Conservation (phyloP, 805 yeast species). For the Suhomyces faveliae region DNA sequence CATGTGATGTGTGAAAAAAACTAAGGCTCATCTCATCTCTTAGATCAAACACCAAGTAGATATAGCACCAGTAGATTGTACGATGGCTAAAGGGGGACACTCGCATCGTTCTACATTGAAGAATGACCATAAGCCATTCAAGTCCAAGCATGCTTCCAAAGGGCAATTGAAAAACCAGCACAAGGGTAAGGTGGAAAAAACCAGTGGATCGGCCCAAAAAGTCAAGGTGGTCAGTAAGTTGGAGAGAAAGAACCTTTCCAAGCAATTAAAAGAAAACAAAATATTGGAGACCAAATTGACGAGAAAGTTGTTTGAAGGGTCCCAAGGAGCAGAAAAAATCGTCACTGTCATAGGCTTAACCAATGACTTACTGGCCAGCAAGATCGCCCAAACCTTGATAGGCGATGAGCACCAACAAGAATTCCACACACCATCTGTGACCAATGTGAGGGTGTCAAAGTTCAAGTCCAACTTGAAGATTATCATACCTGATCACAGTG, state of each 20-base stretch:
- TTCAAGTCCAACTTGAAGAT: conserved; percentile 77
- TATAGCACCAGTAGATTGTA: not conserved
- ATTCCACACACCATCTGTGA: conserved; percentile 47
- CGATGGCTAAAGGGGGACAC: conserved; percentile 62
- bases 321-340: conserved; percentile 77
- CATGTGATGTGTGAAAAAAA: not conserved
- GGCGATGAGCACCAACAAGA: conserved; percentile 31
- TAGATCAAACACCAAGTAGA: not conserved
- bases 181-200: conserved; percentile 87
- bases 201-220: conserved; percentile 30
- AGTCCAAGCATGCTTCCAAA: conserved; percentile 87
- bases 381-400: conserved; percentile 53
- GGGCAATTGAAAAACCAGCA: conserved; percentile 75
- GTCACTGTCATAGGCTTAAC: conserved; percentile 80
- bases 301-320: conserved; percentile 76
- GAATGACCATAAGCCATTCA: conserved; percentile 85
- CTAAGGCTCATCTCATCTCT: conserved; percentile 12
- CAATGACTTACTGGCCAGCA: conserved; percentile 57
- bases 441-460: conserved; percentile 52
- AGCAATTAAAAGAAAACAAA: conserved; percentile 75
- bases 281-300: conserved; percentile 55
- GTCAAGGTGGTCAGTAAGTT: conserved; percentile 42
- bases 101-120: conserved; percentile 84
- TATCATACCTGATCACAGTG: conserved; percentile 65
- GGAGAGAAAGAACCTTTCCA: conserved; percentile 76